Evolutionary conservation across 2,329 filamentous ascomycete species (phyloP).

Genomic region (Coccinonectria pachysandricola): DNA sequence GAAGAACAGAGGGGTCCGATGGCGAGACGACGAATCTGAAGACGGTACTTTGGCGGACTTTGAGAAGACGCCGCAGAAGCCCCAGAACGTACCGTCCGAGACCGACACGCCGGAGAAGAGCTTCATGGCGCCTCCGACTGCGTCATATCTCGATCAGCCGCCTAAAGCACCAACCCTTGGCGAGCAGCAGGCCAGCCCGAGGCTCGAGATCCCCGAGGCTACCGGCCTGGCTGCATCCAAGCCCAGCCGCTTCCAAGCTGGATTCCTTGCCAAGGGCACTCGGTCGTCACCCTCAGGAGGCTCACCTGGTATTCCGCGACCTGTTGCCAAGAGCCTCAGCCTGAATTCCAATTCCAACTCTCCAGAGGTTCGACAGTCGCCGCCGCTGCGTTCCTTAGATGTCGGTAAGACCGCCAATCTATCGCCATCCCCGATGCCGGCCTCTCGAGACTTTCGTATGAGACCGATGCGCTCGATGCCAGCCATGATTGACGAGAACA

Average conservation of each 20-base stretch:
- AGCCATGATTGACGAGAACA: conserved; percentile 40
- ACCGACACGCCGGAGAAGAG: conserved; percentile 14
- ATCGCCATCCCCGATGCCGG: conserved; percentile 33
- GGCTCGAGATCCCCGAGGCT: conserved; percentile 43
- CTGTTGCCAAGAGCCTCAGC: conserved; percentile 46
- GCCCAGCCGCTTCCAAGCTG: conserved; percentile 73
- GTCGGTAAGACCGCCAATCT: conserved; percentile 40
- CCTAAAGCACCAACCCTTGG: no score
- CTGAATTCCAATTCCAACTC: conserved; percentile 41
- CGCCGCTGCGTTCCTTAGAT: conserved; percentile 41
- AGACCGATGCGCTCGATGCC: conserved; percentile 26
- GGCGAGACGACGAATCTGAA: conserved; percentile 81
- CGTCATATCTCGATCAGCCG: conserved; percentile 15
- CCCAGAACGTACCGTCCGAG: conserved; percentile 44
- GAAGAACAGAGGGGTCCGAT: conserved; percentile 72
- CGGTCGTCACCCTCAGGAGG: conserved; percentile 35
- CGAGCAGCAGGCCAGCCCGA: conserved; percentile 48
- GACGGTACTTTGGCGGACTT: conserved; percentile 82
- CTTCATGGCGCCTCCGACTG: conserved; percentile 23
- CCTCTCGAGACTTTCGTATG: no score
- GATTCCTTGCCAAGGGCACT: conserved; percentile 59
- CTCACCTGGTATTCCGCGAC: conserved; percentile 51
- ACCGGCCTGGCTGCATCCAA: conserved; percentile 32
- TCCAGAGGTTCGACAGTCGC: conserved; percentile 20
- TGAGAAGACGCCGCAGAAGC: conserved; percentile 75